phyloP scores from a whole-genome alignment of 306 rosid genomes.

The Parietaria judaica region DNA sequence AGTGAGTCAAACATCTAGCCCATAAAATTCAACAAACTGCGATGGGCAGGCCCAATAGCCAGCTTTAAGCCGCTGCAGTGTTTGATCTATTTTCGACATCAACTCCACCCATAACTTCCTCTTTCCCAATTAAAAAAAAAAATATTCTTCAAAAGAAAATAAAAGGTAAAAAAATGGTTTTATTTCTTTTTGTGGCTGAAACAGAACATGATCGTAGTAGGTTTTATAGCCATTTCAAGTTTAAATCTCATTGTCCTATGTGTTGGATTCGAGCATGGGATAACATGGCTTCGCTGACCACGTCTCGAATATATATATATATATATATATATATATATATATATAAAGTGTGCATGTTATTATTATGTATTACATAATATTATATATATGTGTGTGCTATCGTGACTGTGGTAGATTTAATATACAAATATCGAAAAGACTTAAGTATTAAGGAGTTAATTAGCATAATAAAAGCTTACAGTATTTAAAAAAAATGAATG shows the following conservation, averaged over 20 bases:
- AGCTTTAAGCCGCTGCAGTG: too few relatives aligned
- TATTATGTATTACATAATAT: too few relatives aligned
- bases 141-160: too few relatives aligned
- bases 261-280: constrained; percentile 6
- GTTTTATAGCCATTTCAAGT: constrained; percentile 3
- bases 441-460: too few relatives aligned
- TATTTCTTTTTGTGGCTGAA: constrained; percentile 10
- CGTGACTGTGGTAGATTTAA: neutral
- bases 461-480: neutral
- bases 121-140: neutral
- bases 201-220: constrained; percentile 9
- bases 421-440: neutral
- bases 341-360: too few relatives aligned
- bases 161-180: neutral
- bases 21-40: too few relatives aligned
- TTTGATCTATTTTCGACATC: neutral
- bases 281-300: neutral
- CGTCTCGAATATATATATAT: too few relatives aligned
- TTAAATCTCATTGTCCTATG: constrained; percentile 7
- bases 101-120: neutral
- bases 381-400: neutral
- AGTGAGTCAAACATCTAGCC: too few relatives aligned
- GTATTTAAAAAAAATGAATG: neutral
- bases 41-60: too few relatives aligned
- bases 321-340: too few relatives aligned